Conservation (phyloP, 148 eudicot species). For the Polygonum maritimum region DNA sequence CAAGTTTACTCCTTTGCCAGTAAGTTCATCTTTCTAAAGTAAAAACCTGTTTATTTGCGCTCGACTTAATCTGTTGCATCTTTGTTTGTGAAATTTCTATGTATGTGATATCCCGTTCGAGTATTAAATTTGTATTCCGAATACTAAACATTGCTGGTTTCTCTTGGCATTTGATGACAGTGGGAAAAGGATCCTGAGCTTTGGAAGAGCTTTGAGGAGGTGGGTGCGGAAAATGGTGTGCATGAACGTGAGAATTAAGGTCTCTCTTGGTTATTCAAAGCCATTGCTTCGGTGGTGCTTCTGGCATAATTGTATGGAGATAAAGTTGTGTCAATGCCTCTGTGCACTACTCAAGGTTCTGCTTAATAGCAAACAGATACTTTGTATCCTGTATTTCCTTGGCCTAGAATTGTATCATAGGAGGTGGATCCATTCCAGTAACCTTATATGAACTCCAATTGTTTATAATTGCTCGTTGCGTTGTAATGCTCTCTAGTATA, state of each 20-base stretch:
- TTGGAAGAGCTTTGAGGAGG: neutral
- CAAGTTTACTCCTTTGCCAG: conserved; percentile 27
- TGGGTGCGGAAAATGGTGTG: neutral
- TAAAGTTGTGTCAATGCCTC: neutral
- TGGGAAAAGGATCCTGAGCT: conserved; percentile 7
- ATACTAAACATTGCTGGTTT: neutral
- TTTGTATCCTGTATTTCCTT: neutral
- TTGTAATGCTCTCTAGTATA: neutral
- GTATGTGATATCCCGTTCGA: neutral
- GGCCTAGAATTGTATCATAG: neutral
- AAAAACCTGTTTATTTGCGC: too few species aligned
- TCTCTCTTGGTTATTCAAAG: neutral
- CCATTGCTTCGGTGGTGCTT: neutral
- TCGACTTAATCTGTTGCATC: neutral
- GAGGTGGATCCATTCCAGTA: neutral
- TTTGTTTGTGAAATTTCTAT: neutral
- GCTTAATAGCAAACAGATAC: neutral
- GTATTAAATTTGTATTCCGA: neutral
- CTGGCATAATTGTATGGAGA: neutral
- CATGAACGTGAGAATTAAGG: neutral
- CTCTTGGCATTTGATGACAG: neutral
- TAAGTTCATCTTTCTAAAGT: conserved; percentile 6
- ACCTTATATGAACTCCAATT: neutral
- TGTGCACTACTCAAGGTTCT: neutral
- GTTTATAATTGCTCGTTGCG: neutral